Base-by-base conservation (phyloP, 352 stramenopile species). In the Halophytophthora batemanensis region DNA sequence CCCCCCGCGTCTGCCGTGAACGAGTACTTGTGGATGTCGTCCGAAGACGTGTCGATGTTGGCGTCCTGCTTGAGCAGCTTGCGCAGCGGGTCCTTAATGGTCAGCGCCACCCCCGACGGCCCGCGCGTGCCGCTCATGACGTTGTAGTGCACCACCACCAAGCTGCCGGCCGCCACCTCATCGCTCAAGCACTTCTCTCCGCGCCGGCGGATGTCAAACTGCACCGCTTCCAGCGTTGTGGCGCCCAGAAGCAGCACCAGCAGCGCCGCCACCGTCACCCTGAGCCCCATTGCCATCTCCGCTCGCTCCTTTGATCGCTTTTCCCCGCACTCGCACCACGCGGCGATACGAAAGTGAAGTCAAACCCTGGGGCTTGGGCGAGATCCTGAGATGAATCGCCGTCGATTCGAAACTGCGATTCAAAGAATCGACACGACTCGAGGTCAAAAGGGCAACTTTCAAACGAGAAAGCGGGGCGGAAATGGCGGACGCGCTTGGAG, bases 71-170 rank as follows among this genome's bases (percentile, higher is more conserved):
- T 92, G 37, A 94, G 58, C 63, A 86, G 86, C 58, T 88, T 90
- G 50, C 57, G 67, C 36, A 76, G 60, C 22, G 84, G 84, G 62
- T 92, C 84, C 15, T 69, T 90, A 65, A 94, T 82, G 37, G 67
- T 46, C 45, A 93, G 37, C 33, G 77, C 74, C 33, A 93, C 82
- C 45, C 74, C 77, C 45, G 84, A 87, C 51, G 82, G 79, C 53
- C 79, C 81, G 50, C 83, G 74, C 41, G 59, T 56, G 2, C 71
- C 64, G 36, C 77, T 77, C 38, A 93, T 74, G 37, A 94, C 70
- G 62, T 89, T 77, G 64, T 94, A 94, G 58, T 91, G 76, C 52
- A 89, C 77, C 44, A 91, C 81, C 31, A 94, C 81, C 51, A 92
- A 70, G 41, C 71, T 87, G 44, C 75, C 80, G 39, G 86, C 60